Evolutionary conservation across 176 grass and related monocot genomes (phyloP).

Genomic region (Paspalum vaginatum): DNA sequence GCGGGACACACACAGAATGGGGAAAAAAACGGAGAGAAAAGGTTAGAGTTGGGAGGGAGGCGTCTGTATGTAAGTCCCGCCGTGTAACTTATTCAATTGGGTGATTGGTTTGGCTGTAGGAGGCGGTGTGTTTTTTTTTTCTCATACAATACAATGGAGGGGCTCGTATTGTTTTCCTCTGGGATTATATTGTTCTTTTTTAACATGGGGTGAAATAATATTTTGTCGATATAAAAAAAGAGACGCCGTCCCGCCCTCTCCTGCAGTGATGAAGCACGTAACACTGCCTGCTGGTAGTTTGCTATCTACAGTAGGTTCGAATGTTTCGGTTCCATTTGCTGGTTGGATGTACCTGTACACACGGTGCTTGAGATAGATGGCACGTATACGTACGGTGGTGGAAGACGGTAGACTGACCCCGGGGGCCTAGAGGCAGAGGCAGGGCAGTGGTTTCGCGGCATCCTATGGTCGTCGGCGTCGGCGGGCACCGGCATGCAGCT

Average conservation of each 20-base stretch:
- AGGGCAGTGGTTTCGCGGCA: neutral
- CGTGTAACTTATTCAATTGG: conserved; percentile 70
- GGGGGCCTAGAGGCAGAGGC: too few species aligned
- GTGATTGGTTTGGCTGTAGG: conserved; percentile 55
- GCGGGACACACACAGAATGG: conserved; percentile 23
- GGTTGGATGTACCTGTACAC: too few species aligned
- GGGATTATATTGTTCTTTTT: conserved; percentile 24
- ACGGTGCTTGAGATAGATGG: too few species aligned
- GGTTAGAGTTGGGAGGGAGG: conserved; percentile 49
- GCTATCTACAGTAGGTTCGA: neutral
- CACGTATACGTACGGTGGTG: too few species aligned
- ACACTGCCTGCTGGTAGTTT: neutral
- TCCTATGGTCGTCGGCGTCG: neutral
- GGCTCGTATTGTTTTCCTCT: conserved; percentile 9
- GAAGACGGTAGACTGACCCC: too few species aligned
- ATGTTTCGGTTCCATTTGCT: neutral
- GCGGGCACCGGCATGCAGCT: neutral
- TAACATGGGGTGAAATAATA: conserved; percentile 35
- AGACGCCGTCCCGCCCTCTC: neutral
- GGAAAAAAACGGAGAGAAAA: neutral
- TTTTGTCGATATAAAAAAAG: conserved; percentile 27
- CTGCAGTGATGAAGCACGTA: neutral
- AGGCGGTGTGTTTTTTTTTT: conserved; percentile 22
- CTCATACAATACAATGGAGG: conserved; percentile 30
- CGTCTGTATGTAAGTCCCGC: conserved; percentile 56